Evolutionary conservation across 2,329 filamentous ascomycete species (phyloP), one percentile per base, ranked within the genome.

Genomic region (Alternaria metachromatica): DNA sequence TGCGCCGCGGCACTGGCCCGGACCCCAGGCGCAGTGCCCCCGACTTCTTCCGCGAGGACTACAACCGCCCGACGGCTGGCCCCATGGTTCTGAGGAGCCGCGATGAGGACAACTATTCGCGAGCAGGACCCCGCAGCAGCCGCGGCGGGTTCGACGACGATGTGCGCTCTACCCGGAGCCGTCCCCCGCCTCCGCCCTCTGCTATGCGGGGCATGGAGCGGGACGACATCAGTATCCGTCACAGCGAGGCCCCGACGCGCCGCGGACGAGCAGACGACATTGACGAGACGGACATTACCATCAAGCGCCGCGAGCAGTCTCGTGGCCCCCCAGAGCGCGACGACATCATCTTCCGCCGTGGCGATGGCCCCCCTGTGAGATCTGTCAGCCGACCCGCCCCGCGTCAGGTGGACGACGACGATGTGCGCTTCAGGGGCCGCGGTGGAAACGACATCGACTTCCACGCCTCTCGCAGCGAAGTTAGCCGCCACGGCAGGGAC

Each of bases 41-140:
- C 55, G 83, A 85, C 69, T 85, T 85, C 72, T 76, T 86, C 61
- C 80, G 80, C 60, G 79, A 83, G 49, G 84, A 85, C 61, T 83
- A 84, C 71, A 84, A 85, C 72, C 83, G 81, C 65, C 78, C 81
- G 58, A 78, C 78, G 53, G 74, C 84, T 67, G 76, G 85, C 70
- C 70, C 81, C 66, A 58, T 85, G 76, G 77, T 87, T 73, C 72
- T 85, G 55, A 81, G 82, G 20, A 73, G 82, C 11, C 80, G 81
- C 43, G 79, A 83, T 43, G 77, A 79, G 7, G 76, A 81, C 45
- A 50, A 15, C 49, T 77, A 81, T 58, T 80, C 82, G 18, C 57
- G 73, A 59, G 51, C 60, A 20, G 68, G 71, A 55, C 64, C 78
- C 59, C 66, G 76, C 68, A 72, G 79, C 71, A 73, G 71, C 48